Percentiles rank a stretch among this genome's conserved stretches.
These are phyloP conservation scores for Cordyceps tenuipes DNA, from an alignment of 2,329 filamentous ascomycete species.

Conservation along the genomic window DNA sequence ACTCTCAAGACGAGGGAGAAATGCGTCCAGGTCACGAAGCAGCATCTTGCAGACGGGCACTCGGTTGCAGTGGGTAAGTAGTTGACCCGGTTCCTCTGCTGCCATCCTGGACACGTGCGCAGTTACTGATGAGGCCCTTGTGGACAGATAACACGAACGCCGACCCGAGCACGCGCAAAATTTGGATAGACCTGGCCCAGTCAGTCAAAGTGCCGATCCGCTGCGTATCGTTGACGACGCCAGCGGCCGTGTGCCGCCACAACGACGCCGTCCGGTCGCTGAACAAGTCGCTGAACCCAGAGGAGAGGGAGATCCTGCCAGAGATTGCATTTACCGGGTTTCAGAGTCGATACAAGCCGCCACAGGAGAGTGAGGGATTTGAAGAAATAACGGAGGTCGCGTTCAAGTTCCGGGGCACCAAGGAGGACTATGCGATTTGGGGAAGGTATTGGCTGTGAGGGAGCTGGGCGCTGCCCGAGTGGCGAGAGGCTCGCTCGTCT, in stretches of 20 bases:
- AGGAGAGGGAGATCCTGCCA: slow-evolving; percentile 65
- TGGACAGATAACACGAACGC: slow-evolving; percentile 87
- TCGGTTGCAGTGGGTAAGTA: slow-evolving; percentile 71
- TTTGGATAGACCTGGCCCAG: slow-evolving; percentile 70
- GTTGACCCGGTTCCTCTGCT: slow-evolving; percentile 10
- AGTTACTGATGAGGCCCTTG: slow-evolving; percentile 7
- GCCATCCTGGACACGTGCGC: not conserved
- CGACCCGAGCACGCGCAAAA: slow-evolving; percentile 63
- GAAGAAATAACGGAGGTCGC: slow-evolving; percentile 66
- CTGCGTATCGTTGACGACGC: slow-evolving; percentile 76
- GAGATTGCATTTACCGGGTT: slow-evolving; percentile 75
- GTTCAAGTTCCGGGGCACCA: slow-evolving; percentile 66
- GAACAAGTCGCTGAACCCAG: slow-evolving; percentile 68
- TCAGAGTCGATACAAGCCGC: slow-evolving; percentile 62
- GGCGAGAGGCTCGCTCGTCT: not conserved
- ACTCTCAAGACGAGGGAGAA: slow-evolving; percentile 64
- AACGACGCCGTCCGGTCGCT: slow-evolving; percentile 78
- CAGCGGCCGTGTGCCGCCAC: slow-evolving; percentile 64
- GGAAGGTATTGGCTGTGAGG: slow-evolving; percentile 63
- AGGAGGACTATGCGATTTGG: slow-evolving; percentile 65
- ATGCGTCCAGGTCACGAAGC: slow-evolving; percentile 63
- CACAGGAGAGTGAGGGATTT: slow-evolving; percentile 70
- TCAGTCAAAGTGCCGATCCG: slow-evolving; percentile 67
- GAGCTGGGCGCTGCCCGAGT: not conserved
- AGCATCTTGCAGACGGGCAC: slow-evolving; percentile 53